Conservation (phyloP, 2,329 filamentous ascomycete genomes). For the Hyphodiscus sp. region DNA sequence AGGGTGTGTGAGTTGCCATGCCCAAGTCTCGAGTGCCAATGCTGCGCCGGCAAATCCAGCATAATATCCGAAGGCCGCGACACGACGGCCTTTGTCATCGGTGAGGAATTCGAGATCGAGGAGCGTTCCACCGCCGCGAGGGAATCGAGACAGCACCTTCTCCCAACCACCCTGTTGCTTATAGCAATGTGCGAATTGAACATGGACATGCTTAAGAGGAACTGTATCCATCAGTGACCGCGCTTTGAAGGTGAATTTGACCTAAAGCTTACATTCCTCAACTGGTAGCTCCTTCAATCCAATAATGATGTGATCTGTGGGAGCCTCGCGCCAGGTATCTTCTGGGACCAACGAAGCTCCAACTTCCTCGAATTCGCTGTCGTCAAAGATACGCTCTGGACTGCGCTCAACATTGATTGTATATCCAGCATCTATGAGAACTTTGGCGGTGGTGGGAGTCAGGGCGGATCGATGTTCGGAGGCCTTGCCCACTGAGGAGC, state of each 20-base stretch:
- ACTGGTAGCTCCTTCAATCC: slow-evolving; percentile 74
- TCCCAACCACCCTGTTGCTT: slow-evolving; percentile 77
- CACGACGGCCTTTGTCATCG: slow-evolving; percentile 62
- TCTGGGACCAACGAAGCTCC: slow-evolving; percentile 61
- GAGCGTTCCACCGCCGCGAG: slow-evolving; percentile 67
- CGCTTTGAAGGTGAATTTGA: background rate
- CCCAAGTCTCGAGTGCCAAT: slow-evolving; percentile 73
- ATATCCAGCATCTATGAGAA: slow-evolving; percentile 63
- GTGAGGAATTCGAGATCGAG: slow-evolving; percentile 84
- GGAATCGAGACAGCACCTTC: slow-evolving; percentile 70
- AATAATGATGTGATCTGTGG: slow-evolving; percentile 62
- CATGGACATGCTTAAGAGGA: slow-evolving; percentile 65
- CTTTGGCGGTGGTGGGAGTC: slow-evolving; percentile 42
- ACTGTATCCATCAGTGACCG: slow-evolving; percentile 29
- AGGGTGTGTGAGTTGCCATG: slow-evolving; percentile 70
- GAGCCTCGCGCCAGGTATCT: slow-evolving; percentile 61
- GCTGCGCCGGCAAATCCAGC: slow-evolving; percentile 71
- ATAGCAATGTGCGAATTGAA: slow-evolving; percentile 69
- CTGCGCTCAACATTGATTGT: slow-evolving; percentile 61
- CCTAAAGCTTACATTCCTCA: slow-evolving; percentile 47
- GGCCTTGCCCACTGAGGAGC: slow-evolving; percentile 32
- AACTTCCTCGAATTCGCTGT: slow-evolving; percentile 53
- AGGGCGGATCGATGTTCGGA: slow-evolving; percentile 36
- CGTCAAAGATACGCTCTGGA: slow-evolving; percentile 59
- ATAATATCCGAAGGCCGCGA: slow-evolving; percentile 57